Conservation (phyloP, 352 stramenopile species). For the Phytophthora kernoviae region DNA sequence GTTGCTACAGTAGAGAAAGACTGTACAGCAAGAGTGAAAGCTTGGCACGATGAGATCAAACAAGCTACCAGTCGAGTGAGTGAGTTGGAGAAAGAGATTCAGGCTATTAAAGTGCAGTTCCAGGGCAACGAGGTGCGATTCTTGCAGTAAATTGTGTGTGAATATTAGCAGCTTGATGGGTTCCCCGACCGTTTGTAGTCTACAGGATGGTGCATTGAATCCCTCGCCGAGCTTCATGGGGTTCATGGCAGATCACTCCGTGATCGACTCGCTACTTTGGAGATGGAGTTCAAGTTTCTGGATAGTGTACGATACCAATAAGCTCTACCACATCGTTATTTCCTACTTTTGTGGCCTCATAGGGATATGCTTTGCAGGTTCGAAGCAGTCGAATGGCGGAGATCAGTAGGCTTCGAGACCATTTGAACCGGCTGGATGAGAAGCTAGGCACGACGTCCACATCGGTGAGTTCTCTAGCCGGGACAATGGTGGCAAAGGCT, state of each 20-base stretch:
- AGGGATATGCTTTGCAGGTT: constrained; percentile 14
- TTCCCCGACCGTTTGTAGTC: constrained; percentile 13
- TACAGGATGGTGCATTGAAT: constrained; percentile 17
- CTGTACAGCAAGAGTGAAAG: constrained; percentile 11
- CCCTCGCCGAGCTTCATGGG: constrained; percentile 13
- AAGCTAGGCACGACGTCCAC: constrained; percentile 31
- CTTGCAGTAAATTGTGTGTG: constrained; percentile 11
- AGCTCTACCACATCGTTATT: neutral
- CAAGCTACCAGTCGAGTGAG: constrained; percentile 9
- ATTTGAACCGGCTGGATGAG: constrained; percentile 25
- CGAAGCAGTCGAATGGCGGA: constrained; percentile 24
- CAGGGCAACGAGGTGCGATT: constrained; percentile 35
- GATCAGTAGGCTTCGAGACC: constrained; percentile 23
- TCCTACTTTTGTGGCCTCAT: neutral
- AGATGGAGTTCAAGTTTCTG: constrained; percentile 47
- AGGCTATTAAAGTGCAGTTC: constrained; percentile 38
- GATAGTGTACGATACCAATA: constrained; percentile 29
- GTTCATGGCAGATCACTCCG: constrained; percentile 21
- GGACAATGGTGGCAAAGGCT: neutral
- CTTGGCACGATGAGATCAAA: constrained; percentile 23
- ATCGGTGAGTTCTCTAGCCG: constrained; percentile 14
- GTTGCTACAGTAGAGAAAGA: constrained; percentile 26
- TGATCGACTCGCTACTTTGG: constrained; percentile 37
- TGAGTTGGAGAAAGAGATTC: constrained; percentile 40
- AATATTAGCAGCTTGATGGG: neutral